These are phyloP conservation scores for Rosa persica DNA, from an alignment of 306 rosid genomes.

Conservation along the genomic window DNA sequence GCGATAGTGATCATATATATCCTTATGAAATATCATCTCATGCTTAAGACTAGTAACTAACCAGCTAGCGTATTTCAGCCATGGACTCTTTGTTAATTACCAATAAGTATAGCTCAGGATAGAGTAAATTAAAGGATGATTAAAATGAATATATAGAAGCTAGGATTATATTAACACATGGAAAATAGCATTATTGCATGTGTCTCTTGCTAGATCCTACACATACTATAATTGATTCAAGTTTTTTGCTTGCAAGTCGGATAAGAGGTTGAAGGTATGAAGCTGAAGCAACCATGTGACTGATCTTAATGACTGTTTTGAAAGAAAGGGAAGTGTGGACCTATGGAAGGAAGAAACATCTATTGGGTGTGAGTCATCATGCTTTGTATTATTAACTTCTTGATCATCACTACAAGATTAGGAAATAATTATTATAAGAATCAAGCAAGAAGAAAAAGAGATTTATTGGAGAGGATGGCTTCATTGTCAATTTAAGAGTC, in stretches of 20 bases:
- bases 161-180: conserved; percentile 26
- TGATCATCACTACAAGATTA: conserved; percentile 1
- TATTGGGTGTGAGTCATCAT: conserved; percentile 12
- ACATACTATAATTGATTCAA: conserved; percentile 15
- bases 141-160: not conserved
- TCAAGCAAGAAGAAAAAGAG: not conserved
- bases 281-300: conserved; percentile 65
- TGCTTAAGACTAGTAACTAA: too few relatives aligned
- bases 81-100: too few relatives aligned
- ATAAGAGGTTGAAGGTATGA: conserved; percentile 30
- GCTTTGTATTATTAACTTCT: not conserved
- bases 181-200: conserved; percentile 42
- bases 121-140: too few relatives aligned
- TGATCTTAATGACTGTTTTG: conserved; percentile 52
- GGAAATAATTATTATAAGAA: not conserved
- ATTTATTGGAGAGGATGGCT: conserved; percentile 20
- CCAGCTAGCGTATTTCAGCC: too few relatives aligned
- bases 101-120: too few relatives aligned
- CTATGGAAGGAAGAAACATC: conserved; percentile 35
- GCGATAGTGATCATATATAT: too few relatives aligned
- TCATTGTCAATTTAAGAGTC: conserved; percentile 24
- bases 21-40: too few relatives aligned
- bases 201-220: conserved; percentile 39
- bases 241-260: conserved; percentile 50
- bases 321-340: conserved; percentile 60